These are phyloP conservation scores for Steccherinum ochraceum DNA, from an alignment of 768 basidiomycete species.

Conservation along the genomic window DNA sequence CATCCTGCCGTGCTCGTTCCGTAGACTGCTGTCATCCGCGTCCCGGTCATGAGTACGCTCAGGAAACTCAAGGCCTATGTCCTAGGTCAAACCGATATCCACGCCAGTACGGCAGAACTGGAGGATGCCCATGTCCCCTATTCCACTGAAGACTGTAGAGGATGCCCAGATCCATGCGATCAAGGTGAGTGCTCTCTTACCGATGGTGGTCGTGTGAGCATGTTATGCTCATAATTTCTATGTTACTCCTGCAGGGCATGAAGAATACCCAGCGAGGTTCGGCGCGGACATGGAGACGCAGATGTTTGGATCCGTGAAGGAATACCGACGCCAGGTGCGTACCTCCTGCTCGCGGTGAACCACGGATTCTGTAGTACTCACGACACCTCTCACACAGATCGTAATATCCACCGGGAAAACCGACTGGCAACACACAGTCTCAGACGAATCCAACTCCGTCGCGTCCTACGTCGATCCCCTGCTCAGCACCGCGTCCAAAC, in stretches of 20 bases:
- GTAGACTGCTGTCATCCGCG: too few species aligned
- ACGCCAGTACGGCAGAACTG: constrained; percentile 44
- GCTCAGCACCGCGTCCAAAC: constrained; percentile 11
- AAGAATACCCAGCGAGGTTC: constrained; percentile 67
- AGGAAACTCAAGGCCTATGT: constrained; percentile 21
- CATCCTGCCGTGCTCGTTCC: too few species aligned
- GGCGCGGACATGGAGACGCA: constrained; percentile 73
- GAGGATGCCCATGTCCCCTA: constrained; percentile 57
- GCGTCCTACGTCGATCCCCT: constrained; percentile 45
- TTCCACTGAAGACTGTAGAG: constrained; percentile 59
- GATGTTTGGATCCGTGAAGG: constrained; percentile 82
- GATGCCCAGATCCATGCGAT: constrained; percentile 75
- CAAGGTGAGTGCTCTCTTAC: constrained; percentile 35
- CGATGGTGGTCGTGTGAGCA: background rate
- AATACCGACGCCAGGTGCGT: constrained; percentile 74
- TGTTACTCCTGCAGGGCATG: constrained; percentile 44
- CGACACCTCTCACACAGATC: constrained; percentile 42
- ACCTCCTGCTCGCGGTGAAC: too few species aligned
- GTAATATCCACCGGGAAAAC: constrained; percentile 86
- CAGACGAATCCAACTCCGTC: constrained; percentile 62
- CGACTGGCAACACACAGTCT: constrained; percentile 84
- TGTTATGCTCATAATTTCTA: background rate
- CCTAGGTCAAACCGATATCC: constrained; percentile 25
- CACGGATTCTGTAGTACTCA: too few species aligned
- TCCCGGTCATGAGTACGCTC: constrained; percentile 20